These are phyloP conservation scores for Mycena epipterygia DNA, from an alignment of 768 basidiomycete species.

Conservation along the genomic window DNA sequence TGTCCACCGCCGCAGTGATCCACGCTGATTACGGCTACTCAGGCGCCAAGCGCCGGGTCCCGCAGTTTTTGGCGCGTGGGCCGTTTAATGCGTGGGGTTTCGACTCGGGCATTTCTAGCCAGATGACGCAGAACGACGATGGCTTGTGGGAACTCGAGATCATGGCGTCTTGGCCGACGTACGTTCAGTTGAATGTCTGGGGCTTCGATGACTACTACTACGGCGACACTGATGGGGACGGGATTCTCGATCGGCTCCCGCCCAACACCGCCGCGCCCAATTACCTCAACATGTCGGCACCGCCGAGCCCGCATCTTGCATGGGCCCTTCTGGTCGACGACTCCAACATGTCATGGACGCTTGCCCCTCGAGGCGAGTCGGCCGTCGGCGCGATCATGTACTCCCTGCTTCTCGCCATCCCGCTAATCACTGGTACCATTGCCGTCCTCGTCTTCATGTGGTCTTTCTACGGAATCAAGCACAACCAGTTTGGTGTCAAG, in stretches of 20 bases:
- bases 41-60: conserved; percentile 77
- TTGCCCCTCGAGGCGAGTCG: conserved; percentile 87
- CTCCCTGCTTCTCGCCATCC: conserved; percentile 84
- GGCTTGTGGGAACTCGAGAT: conserved; percentile 89
- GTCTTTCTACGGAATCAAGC: conserved; percentile 96
- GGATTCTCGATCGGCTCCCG: conserved; percentile 90
- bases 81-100: conserved; percentile 95
- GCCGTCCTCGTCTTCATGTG: conserved; percentile 93
- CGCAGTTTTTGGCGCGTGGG: conserved; percentile 89
- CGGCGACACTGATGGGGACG: conserved; percentile 90
- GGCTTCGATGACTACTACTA: conserved; percentile 94
- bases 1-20: conserved; percentile 74
- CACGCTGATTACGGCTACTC: conserved; percentile 82
- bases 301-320: conserved; percentile 88
- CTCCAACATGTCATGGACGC: conserved; percentile 78
- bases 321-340: conserved; percentile 91
- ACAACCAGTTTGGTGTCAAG: conserved; percentile 92
- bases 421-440: conserved; percentile 85
- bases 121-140: conserved; percentile 75
- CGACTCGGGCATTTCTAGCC: conserved; percentile 81
- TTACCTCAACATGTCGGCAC: conserved; percentile 92
- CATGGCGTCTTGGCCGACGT: conserved; percentile 92
- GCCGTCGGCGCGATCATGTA: conserved; percentile 90
- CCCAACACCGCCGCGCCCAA: conserved; percentile 90
- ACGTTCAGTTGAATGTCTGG: conserved; percentile 91